Conservation (phyloP, 495 filamentous ascomycete genomes). For the Amniculicola lignicola region DNA sequence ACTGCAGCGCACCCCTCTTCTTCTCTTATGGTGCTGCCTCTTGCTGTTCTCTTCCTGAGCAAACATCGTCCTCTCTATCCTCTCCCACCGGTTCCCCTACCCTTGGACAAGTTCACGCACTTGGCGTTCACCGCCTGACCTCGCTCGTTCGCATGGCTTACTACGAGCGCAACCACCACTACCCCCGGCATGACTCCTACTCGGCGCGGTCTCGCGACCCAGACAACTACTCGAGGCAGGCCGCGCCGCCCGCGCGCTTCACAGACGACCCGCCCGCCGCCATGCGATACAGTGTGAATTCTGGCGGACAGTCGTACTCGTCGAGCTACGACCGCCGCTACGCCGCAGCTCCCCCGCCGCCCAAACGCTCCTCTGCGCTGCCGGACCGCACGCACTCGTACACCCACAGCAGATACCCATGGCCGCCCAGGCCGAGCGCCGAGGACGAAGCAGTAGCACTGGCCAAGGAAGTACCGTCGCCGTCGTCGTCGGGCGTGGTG, state of each 20-base stretch:
- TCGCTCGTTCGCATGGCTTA: constrained; percentile 22
- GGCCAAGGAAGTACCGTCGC: constrained; percentile 34
- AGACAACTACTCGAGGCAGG: constrained; percentile 17
- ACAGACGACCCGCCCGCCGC: not conserved
- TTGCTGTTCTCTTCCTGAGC: not conserved
- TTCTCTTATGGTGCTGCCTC: not conserved
- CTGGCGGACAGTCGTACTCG: constrained; percentile 21
- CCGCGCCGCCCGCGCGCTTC: not conserved
- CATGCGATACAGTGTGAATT: constrained; percentile 17
- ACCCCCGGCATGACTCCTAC: constrained; percentile 17
- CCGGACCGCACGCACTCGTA: constrained; percentile 12
- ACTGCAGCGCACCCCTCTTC: not conserved
- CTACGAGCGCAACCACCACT: constrained; percentile 21
- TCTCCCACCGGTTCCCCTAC: not conserved
- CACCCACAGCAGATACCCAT: constrained; percentile 26
- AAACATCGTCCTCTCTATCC: not conserved
- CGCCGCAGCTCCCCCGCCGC: constrained; percentile 24
- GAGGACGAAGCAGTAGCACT: constrained; percentile 40
- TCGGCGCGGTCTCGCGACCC: constrained; percentile 18
- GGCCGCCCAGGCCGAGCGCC: constrained; percentile 40
- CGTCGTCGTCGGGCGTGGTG: constrained; percentile 10
- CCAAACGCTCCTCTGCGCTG: constrained; percentile 23
- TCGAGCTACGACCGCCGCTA: constrained; percentile 33
- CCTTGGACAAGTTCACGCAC: not conserved
- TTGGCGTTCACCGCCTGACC: constrained; percentile 6